Evolutionary conservation across 768 basidiomycete species (phyloP).

Genomic region (Melanogaster broomeanus): DNA sequence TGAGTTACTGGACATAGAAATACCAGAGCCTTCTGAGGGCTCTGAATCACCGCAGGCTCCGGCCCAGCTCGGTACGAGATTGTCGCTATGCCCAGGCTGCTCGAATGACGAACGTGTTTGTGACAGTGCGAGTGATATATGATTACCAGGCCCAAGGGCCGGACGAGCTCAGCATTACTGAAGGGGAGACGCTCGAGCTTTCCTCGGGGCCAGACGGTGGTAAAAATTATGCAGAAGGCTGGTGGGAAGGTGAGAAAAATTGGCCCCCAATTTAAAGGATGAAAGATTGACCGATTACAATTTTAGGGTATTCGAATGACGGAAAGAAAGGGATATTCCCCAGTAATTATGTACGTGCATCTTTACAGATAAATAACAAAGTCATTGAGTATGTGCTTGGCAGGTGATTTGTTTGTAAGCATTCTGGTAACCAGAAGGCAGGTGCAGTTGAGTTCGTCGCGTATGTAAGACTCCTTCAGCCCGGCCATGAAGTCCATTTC

Average conservation of each 20-base stretch:
- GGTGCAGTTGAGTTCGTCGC: conserved; percentile 18
- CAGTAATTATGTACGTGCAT: conserved; percentile 76
- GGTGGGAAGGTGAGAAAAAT: conserved; percentile 76
- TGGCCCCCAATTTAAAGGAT: conserved; percentile 17
- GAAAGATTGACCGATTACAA: conserved; percentile 28
- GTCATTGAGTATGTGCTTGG: conserved; percentile 20
- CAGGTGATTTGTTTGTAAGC: too few species aligned
- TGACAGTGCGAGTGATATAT: conserved; percentile 78
- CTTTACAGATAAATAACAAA: conserved; percentile 12
- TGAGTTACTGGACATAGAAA: conserved; percentile 38
- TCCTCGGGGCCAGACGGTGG: conserved; percentile 63
- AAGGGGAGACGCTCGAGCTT: conserved; percentile 64
- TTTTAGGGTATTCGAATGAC: conserved; percentile 55
- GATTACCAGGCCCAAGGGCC: conserved; percentile 71
- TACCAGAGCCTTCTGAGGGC: conserved; percentile 6
- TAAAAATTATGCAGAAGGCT: conserved; percentile 71
- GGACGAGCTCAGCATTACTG: conserved; percentile 66
- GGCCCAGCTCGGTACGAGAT: conserved; percentile 51
- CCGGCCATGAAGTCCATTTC: conserved; percentile 12
- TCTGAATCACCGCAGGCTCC: conserved; percentile 33
- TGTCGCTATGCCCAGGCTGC: neutral
- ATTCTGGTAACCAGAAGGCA: too few species aligned
- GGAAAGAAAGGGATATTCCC: conserved; percentile 83
- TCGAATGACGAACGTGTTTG: conserved; percentile 3
- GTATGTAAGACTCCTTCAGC: conserved; percentile 25